Evolutionary conservation across 2,329 filamentous ascomycete genomes (phyloP).

Genomic region (Escovopsis sp.): DNA sequence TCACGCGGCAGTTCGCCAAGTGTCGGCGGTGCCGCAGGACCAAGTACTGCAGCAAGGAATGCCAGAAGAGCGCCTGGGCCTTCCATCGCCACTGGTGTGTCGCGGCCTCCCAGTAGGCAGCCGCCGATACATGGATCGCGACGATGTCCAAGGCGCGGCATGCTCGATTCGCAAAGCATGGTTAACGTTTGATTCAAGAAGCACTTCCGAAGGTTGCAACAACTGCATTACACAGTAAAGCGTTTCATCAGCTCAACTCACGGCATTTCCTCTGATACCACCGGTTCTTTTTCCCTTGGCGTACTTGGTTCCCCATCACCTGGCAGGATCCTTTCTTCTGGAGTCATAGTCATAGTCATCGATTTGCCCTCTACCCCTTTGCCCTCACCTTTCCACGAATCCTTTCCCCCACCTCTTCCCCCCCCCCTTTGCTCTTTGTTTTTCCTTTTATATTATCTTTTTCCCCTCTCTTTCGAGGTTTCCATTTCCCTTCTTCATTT

Average conservation of each 20-base stretch:
- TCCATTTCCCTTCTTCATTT: neutral
- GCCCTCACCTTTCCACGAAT: too few relatives aligned
- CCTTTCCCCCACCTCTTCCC: too few relatives aligned
- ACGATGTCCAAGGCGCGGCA: neutral
- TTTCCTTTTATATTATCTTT: too few relatives aligned
- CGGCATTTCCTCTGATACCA: slow-evolving; percentile 31
- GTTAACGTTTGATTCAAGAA: slow-evolving; percentile 14
- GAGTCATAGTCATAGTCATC: slow-evolving; percentile 1
- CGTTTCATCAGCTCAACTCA: slow-evolving; percentile 21
- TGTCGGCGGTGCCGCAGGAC: slow-evolving; percentile 90
- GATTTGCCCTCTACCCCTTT: slow-evolving; percentile 4
- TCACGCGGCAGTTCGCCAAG: slow-evolving; percentile 91
- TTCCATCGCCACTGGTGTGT: slow-evolving; percentile 98
- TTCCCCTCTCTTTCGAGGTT: neutral
- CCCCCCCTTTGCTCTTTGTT: too few relatives aligned
- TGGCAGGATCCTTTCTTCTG: slow-evolving; percentile 1
- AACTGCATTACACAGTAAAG: slow-evolving; percentile 27
- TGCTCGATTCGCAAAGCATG: slow-evolving; percentile 1
- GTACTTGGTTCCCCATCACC: slow-evolving; percentile 3
- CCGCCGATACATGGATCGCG: neutral
- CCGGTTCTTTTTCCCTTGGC: slow-evolving; percentile 16
- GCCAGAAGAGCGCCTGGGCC: slow-evolving; percentile 97
- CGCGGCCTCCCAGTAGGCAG: slow-evolving; percentile 42
- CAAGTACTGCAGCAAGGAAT: slow-evolving; percentile 99
- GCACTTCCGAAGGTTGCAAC: slow-evolving; percentile 16